phyloP scores from a whole-genome alignment of 1,139 yeast genomes.

The Barnettozyma hawaiiensis region DNA sequence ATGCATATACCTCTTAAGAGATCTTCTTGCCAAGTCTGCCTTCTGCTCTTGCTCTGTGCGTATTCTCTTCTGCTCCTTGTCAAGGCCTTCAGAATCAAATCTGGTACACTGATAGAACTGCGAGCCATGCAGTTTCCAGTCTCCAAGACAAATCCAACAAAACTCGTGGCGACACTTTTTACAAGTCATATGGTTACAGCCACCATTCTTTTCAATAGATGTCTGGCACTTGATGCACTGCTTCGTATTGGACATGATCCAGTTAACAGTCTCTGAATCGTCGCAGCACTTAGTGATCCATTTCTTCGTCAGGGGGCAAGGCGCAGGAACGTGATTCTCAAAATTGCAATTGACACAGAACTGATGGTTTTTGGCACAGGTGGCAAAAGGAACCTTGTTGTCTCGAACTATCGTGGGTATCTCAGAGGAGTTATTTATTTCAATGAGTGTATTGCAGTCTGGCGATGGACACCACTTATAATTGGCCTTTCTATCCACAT shows the following conservation, averaged over 20 bases:
- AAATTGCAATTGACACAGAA: slow-evolving; percentile 77
- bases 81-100: slow-evolving; percentile 35
- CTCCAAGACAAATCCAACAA: slow-evolving; percentile 88
- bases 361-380: slow-evolving; percentile 59
- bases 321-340: slow-evolving; percentile 80
- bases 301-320: slow-evolving; percentile 59
- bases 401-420: slow-evolving; percentile 29
- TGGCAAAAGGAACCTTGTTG: slow-evolving; percentile 55
- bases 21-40: slow-evolving; percentile 35
- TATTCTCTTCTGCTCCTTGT: slow-evolving; percentile 24
- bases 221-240: slow-evolving; percentile 59
- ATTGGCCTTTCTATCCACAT: slow-evolving; percentile 46
- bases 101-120: slow-evolving; percentile 64
- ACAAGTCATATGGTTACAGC: slow-evolving; percentile 95
- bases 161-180: slow-evolving; percentile 70
- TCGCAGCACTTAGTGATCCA: slow-evolving; percentile 84
- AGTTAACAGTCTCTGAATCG: slow-evolving; percentile 83
- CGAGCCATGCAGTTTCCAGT: slow-evolving; percentile 70
- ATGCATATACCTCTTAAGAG: slow-evolving; percentile 65
- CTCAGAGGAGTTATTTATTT: slow-evolving; percentile 35
- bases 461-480: slow-evolving; percentile 83
- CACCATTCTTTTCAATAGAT: slow-evolving; percentile 78
- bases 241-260: slow-evolving; percentile 88
- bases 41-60: slow-evolving; percentile 31
- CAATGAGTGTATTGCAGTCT: slow-evolving; percentile 64